Conservation (phyloP, 805 yeast species). For the Blastobotrys peoriensis region DNA sequence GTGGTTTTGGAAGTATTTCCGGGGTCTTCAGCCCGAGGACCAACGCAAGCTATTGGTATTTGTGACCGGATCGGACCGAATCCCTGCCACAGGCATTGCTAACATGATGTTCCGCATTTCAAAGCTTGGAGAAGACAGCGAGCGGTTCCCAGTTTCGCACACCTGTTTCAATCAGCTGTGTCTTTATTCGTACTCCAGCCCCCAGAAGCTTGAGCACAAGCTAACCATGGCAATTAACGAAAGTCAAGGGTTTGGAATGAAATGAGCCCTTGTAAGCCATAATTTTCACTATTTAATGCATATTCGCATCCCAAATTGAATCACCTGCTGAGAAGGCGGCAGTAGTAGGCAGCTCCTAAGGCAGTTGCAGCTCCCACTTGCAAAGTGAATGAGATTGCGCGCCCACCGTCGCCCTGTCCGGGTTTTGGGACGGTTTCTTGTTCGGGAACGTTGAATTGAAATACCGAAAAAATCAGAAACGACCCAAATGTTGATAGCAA, state of each 20-base stretch:
- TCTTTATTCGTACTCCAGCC: conserved; percentile 55
- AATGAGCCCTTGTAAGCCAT: conserved; percentile 32
- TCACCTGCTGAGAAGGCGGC: no score
- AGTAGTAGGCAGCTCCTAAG: conserved; percentile 28
- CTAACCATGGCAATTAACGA: conserved; percentile 65
- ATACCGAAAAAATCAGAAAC: conserved; percentile 29
- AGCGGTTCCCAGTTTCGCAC: conserved; percentile 76
- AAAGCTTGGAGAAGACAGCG: conserved; percentile 40
- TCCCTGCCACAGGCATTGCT: conserved; percentile 89
- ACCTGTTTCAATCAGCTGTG: conserved; percentile 93
- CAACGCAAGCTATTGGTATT: conserved; percentile 66
- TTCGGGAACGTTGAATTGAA: conserved; percentile 18
- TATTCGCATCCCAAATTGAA: no score
- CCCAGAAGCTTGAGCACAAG: conserved; percentile 51
- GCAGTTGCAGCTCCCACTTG: conserved; percentile 34
- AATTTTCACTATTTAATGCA: no score
- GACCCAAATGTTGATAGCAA: conserved; percentile 35
- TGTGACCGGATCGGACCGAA: conserved; percentile 84
- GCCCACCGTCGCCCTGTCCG: conserved; percentile 30
- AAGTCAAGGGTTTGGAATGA: conserved; percentile 82
- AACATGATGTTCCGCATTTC: conserved; percentile 69
- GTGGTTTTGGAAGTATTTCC: conserved; percentile 88
- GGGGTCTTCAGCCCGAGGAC: conserved; percentile 35
- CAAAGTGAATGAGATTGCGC: conserved; percentile 32
- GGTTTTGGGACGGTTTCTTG: conserved; percentile 8